phyloP scores from a whole-genome alignment of 1,139 yeast species.

The Pichia sp. region DNA sequence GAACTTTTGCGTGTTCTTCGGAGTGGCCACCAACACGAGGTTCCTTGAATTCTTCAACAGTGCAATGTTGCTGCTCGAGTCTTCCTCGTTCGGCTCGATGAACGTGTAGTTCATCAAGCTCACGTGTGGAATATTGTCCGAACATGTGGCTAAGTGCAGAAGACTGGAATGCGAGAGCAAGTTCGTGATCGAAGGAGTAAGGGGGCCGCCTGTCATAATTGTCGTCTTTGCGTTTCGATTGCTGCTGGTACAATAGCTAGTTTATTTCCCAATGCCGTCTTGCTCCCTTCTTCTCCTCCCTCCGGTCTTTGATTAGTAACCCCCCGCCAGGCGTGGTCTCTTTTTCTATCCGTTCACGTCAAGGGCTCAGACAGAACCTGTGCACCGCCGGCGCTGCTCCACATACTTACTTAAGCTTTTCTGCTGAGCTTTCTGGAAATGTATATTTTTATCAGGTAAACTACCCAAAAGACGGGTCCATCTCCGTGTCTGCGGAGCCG shows the following conservation, averaged over 20 bases:
- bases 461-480: background rate
- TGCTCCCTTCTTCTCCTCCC: background rate
- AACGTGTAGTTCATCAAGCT: constrained; percentile 85
- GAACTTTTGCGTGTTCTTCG: constrained; percentile 64
- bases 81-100: constrained; percentile 35
- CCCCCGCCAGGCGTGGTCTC: background rate
- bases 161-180: constrained; percentile 57
- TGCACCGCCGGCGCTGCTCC: background rate
- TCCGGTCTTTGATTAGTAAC: background rate
- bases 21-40: constrained; percentile 62
- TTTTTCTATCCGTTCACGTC: background rate
- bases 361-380: background rate
- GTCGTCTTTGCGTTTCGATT: background rate
- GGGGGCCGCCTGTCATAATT: constrained; percentile 29
- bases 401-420: background rate
- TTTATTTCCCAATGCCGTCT: background rate
- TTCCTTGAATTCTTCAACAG: constrained; percentile 26
- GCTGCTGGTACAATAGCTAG: background rate
- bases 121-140: constrained; percentile 68
- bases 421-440: background rate
- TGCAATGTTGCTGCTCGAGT: constrained; percentile 26
- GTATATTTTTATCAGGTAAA: background rate
- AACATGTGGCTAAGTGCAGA: constrained; percentile 78
- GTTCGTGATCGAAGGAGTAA: constrained; percentile 54
- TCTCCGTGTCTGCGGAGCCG: background rate